phyloP scores from a whole-genome alignment of 352 stramenopile species.

The Phytopythium cucurbitacearum region DNA sequence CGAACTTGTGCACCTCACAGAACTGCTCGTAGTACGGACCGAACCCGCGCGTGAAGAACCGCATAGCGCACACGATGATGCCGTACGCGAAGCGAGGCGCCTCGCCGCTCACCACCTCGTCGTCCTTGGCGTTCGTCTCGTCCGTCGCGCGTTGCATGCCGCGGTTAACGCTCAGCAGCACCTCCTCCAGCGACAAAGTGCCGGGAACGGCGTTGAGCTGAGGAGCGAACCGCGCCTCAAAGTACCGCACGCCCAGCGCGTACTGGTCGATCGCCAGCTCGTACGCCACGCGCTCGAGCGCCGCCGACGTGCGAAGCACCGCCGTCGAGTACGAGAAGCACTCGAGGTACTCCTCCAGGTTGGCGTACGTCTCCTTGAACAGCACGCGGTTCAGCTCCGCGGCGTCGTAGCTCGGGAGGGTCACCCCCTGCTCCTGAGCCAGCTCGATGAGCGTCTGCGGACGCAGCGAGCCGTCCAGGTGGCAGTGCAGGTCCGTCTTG shows the following conservation, averaged over 20 bases:
- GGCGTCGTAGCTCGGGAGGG: slow-evolving; percentile 75
- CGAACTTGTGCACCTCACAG: slow-evolving; percentile 59
- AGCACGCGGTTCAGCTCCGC: slow-evolving; percentile 47
- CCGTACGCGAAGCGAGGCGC: slow-evolving; percentile 75
- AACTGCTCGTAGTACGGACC: slow-evolving; percentile 84
- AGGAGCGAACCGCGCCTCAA: slow-evolving; percentile 84
- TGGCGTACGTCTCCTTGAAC: slow-evolving; percentile 82
- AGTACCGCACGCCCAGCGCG: slow-evolving; percentile 73
- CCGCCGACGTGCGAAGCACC: slow-evolving; percentile 50
- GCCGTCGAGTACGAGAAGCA: slow-evolving; percentile 78
- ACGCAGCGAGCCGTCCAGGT: slow-evolving; percentile 82
- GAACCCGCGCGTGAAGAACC: slow-evolving; percentile 80
- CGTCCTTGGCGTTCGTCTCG: slow-evolving; percentile 57
- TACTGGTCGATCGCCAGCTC: slow-evolving; percentile 84
- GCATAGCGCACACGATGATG: slow-evolving; percentile 89
- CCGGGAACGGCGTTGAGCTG: slow-evolving; percentile 71
- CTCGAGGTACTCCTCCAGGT: slow-evolving; percentile 78
- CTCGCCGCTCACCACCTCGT: slow-evolving; percentile 37
- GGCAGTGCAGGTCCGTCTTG: slow-evolving; percentile 86
- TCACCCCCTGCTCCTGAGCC: slow-evolving; percentile 58
- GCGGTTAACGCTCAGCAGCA: slow-evolving; percentile 63
- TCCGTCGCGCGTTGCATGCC: slow-evolving; percentile 57
- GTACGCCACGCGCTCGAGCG: slow-evolving; percentile 83
- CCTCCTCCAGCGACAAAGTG: slow-evolving; percentile 61
- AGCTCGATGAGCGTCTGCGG: slow-evolving; percentile 82